A percentile compares a stretch with the other conserved stretches of the same genome.
Evolutionary conservation across 2,329 filamentous ascomycete genomes (phyloP).

Genomic region (Pseudonectria buxi): DNA sequence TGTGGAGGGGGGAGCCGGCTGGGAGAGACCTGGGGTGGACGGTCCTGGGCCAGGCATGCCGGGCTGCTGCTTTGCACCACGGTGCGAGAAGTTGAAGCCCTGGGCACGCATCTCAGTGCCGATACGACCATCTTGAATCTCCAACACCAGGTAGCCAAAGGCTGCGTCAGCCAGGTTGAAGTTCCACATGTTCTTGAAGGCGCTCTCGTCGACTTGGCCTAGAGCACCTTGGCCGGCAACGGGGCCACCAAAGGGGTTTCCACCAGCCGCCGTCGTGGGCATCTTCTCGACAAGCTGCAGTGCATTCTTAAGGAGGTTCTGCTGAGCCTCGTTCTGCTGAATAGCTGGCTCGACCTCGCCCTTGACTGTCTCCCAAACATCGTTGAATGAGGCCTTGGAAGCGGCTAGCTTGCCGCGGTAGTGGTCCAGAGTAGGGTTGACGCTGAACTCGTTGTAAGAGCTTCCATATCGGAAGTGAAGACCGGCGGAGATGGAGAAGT

Average conservation of each 20-base stretch:
- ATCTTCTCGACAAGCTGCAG: slow-evolving; percentile 96
- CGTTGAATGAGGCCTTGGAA: slow-evolving; percentile 96
- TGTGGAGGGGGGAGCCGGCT: slow-evolving; percentile 31
- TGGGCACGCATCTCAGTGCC: slow-evolving; percentile 98
- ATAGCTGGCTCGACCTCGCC: slow-evolving; percentile 92
- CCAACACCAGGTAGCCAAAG: slow-evolving; percentile 90
- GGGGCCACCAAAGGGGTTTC: slow-evolving; percentile 92
- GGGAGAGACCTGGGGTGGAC: slow-evolving; percentile 24
- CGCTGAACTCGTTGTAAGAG: slow-evolving; percentile 99
- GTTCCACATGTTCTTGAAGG: slow-evolving; percentile 99
- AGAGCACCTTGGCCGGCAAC: slow-evolving; percentile 63
- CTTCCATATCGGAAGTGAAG: slow-evolving; percentile 98
- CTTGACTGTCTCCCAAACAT: slow-evolving; percentile 99
- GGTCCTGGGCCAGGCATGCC: slow-evolving; percentile 28
- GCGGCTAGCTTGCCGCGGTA: slow-evolving; percentile 97
- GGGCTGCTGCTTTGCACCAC: slow-evolving; percentile 69
- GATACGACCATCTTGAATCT: slow-evolving; percentile 91
- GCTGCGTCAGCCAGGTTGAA: slow-evolving; percentile 97
- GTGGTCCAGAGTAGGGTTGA: slow-evolving; percentile 95
- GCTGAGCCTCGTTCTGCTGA: slow-evolving; percentile 85
- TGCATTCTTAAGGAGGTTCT: slow-evolving; percentile 84
- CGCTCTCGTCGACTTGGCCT: slow-evolving; percentile 93
- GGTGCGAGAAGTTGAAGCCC: slow-evolving; percentile 98
- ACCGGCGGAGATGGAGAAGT: slow-evolving; percentile 96
- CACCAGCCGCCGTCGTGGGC: slow-evolving; percentile 88